Conservation (phyloP, 1,139 yeast genomes). For the Lodderomyces jiufengensis region DNA sequence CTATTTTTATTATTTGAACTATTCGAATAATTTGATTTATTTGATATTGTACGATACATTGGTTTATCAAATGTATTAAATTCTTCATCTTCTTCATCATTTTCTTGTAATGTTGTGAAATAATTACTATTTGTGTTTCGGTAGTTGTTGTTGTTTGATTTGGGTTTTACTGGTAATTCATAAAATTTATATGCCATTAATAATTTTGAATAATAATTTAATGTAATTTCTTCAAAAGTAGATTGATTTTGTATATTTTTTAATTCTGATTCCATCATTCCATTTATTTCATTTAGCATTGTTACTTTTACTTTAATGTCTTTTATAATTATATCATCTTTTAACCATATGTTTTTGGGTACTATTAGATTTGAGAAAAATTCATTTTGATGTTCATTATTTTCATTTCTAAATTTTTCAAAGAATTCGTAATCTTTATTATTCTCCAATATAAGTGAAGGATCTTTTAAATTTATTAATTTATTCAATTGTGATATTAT, state of each 20-base stretch:
- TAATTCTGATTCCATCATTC: conserved; percentile 28
- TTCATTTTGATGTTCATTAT: conserved; percentile 14
- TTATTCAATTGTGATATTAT: conserved; percentile 5
- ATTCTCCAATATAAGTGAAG: conserved; percentile 8
- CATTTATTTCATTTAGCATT: conserved; percentile 33
- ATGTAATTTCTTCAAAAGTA: conserved; percentile 26
- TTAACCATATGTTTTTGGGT: conserved; percentile 41
- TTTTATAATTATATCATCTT: conserved; percentile 29
- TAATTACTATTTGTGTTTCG: conserved; percentile 1
- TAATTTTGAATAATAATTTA: conserved; percentile 35
- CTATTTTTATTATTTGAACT: conserved; percentile 3
- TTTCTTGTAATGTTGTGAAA: conserved; percentile 16
- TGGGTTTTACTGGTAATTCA: conserved; percentile 19
- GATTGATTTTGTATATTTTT: conserved; percentile 11
- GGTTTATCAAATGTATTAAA: conserved; percentile 10
- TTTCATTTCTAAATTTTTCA: neutral
- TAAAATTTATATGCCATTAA: conserved; percentile 36
- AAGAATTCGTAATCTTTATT: conserved; percentile 6
- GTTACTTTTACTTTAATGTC: conserved; percentile 34
- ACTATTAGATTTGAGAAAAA: conserved; percentile 33
- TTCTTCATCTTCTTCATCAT: conserved; percentile 25
- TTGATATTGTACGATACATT: conserved; percentile 20
- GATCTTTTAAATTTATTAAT: conserved; percentile 11
- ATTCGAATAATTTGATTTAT: conserved; percentile 17
- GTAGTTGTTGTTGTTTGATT: conserved; percentile 2